Base-by-base conservation (phyloP, 192 early-diverging fungal genomes). In the Haplosporangium gracile region DNA sequence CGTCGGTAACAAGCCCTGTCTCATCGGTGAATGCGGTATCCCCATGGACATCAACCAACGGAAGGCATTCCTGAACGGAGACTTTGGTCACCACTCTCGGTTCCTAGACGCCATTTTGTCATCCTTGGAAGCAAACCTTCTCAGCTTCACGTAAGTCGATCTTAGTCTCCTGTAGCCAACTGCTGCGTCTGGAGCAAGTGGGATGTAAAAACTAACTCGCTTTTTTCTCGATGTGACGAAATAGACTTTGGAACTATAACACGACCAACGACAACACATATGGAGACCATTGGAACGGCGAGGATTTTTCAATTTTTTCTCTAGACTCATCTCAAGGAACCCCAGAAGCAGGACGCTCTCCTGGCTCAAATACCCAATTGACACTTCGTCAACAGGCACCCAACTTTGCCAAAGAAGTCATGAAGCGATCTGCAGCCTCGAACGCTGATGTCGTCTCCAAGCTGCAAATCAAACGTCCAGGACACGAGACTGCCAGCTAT, bases 241-340 rank as follows among this genome's bases (percentile, higher is more conserved):
- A 7, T 82, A 93, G 92, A 2, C 86, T 97, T 24, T 97, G 96
- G 96, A 97, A 97, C 82, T 97, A 97, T 82, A 96, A 97, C 82
- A 89, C 95, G 15, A 88, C 88, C 43, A 97, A 97, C 63, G 95
- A 96, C 82, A 95, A 97, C 79, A 88, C 89, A 24, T 88, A 92
- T 75, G 96, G 96, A 11, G 96, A 97, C 81, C 94, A 95, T 70
- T 97, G 96, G 95, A 96, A 95, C 70, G 95, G 95, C 8, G 95
- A 96, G 76, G 96, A 97, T 77, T 97, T 97, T 82, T 95, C 94
- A 3, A 95, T 96, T 39, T 93, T 88, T 90, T 93, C 89, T 38
- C 91, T 77, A 29, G 80, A 79, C 70, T 82, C 83, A 11, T 77
- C 74, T 11, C 72, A 72, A 45, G 53, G 77, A 29, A 65, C 82